Conservation (phyloP, 1,139 yeast species). For the Diutina catenulata region DNA sequence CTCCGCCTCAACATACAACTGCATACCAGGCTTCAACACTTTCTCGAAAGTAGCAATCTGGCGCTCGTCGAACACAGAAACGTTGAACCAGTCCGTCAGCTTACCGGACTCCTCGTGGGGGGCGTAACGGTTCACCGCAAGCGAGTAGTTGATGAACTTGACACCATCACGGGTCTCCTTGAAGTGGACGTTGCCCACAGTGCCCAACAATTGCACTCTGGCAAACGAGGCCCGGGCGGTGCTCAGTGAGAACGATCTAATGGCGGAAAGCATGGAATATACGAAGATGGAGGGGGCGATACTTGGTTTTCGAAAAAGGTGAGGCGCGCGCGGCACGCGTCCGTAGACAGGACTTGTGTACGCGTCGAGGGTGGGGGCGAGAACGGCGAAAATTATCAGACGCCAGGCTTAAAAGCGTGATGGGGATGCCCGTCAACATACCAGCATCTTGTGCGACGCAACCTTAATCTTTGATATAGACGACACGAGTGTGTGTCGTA, state of each 20-base stretch:
- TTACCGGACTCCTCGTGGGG: constrained; percentile 19
- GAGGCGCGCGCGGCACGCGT: no score
- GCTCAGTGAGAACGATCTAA: constrained; percentile 24
- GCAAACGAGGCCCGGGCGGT: constrained; percentile 26
- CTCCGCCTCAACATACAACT: constrained; percentile 31
- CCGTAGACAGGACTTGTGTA: no score
- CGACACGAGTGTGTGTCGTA: no score
- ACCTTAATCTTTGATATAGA: no score
- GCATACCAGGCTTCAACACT: constrained; percentile 30
- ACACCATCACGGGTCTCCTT: constrained; percentile 28
- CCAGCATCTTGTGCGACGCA: no score
- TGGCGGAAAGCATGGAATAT: constrained; percentile 12
- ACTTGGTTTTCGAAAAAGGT: no score
- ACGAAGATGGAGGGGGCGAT: no score
- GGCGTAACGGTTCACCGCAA: constrained; percentile 30
- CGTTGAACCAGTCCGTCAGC: constrained; percentile 28
- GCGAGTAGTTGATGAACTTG: constrained; percentile 29
- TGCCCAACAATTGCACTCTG: constrained; percentile 30
- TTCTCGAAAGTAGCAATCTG: constrained; percentile 27
- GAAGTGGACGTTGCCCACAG: constrained; percentile 26
- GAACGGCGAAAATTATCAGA: no score
- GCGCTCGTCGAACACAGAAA: constrained; percentile 28
- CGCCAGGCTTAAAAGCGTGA: no score
- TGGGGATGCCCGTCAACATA: no score
- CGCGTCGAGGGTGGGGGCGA: no score